phyloP scores from a whole-genome alignment of 2,329 filamentous ascomycete species.

The Xylaria sp. region DNA sequence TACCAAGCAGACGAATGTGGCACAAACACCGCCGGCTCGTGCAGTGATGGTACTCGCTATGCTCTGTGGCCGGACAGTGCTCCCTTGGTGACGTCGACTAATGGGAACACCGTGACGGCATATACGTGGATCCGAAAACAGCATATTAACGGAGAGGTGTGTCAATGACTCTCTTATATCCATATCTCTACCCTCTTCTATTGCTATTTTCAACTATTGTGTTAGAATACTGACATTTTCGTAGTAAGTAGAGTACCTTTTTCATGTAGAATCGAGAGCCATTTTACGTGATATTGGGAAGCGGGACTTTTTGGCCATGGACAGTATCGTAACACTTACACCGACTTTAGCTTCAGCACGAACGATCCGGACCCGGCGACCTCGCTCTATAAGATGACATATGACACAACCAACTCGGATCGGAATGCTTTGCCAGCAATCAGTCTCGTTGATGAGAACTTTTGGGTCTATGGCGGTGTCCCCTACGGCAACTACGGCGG shows the following conservation, averaged over 20 bases:
- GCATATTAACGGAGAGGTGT: constrained; percentile 37
- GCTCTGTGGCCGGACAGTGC: constrained; percentile 45
- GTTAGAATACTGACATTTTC: constrained; percentile 6
- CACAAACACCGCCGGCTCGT: constrained; percentile 30
- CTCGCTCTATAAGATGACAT: constrained; percentile 43
- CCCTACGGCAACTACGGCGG: constrained; percentile 42
- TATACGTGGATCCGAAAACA: constrained; percentile 45
- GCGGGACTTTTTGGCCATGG: not conserved
- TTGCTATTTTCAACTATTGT: not conserved
- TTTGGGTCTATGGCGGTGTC: constrained; percentile 40
- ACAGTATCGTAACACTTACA: constrained; percentile 18
- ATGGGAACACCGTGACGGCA: constrained; percentile 33
- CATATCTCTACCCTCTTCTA: not conserved
- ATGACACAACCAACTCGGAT: constrained; percentile 31
- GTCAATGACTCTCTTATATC: not conserved
- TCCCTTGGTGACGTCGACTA: constrained; percentile 38
- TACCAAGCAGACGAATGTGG: constrained; percentile 25
- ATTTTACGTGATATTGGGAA: not conserved
- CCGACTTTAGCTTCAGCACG: constrained; percentile 30
- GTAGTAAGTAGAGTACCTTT: constrained; percentile 25
- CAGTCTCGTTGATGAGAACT: constrained; percentile 39
- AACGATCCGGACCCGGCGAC: constrained; percentile 39
- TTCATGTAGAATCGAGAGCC: not conserved
- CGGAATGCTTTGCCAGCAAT: constrained; percentile 39
- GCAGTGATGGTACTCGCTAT: constrained; percentile 39